These are phyloP conservation scores for Magnolia kwangsiensis DNA, from an alignment of 164 flowering plant species.

Conservation along the genomic window DNA sequence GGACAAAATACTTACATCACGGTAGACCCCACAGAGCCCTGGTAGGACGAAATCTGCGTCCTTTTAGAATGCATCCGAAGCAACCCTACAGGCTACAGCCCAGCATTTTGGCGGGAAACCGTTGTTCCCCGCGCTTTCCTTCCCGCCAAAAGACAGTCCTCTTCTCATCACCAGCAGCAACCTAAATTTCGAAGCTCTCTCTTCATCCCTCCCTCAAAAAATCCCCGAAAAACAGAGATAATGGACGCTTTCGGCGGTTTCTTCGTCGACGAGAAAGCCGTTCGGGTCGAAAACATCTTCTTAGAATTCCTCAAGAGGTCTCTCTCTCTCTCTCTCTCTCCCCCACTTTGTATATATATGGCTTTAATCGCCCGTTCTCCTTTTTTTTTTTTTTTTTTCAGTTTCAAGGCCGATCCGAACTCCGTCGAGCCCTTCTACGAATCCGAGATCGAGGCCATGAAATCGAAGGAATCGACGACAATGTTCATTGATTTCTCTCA, in stretches of 20 bases:
- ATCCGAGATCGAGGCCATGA: conserved; percentile 73
- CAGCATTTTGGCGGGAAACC: conserved; percentile 13
- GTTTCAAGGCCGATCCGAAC: conserved; percentile 43
- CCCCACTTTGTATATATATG: background rate
- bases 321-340: background rate
- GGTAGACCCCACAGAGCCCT: too few relatives aligned
- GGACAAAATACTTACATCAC: too few relatives aligned
- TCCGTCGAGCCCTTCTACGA: conserved; percentile 50
- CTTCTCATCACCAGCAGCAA: background rate
- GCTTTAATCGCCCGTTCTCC: background rate
- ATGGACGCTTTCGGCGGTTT: conserved; percentile 45
- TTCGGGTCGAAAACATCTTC: conserved; percentile 77
- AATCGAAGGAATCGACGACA: conserved; percentile 62
- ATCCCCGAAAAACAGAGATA: background rate
- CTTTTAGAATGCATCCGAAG: too few relatives aligned
- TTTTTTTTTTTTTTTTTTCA: conserved; percentile 12
- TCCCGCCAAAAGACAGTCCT: conserved; percentile 4
- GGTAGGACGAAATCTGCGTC: too few relatives aligned
- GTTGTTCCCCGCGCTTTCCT: conserved; percentile 1
- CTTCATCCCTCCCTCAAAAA: background rate
- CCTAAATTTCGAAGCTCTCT: background rate
- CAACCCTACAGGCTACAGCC: background rate
- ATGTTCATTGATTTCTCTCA: conserved; percentile 97
- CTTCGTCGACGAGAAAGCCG: conserved; percentile 78
- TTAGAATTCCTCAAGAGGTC: conserved; percentile 78